phyloP scores from a whole-genome alignment of 2,329 filamentous ascomycete genomes.

The Hymenoscyphus linearis region DNA sequence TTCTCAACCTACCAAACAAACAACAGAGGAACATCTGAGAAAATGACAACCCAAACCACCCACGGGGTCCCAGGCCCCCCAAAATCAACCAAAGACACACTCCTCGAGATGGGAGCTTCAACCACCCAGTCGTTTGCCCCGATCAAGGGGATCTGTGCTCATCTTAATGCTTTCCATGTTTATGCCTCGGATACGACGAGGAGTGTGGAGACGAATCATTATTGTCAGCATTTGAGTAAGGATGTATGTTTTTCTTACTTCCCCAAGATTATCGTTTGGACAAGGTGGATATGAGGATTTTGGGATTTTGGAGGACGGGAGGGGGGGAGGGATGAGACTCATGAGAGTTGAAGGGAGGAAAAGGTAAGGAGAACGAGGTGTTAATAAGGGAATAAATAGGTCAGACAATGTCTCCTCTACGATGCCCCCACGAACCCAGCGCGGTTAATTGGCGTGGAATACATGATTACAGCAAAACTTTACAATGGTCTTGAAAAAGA shows the following conservation, averaged over 20 bases:
- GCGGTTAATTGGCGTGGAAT: conserved; percentile 77
- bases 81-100: conserved; percentile 49
- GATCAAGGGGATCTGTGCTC: conserved; percentile 70
- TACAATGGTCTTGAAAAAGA: conserved; percentile 59
- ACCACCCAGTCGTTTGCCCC: conserved; percentile 63
- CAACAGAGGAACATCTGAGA: not conserved
- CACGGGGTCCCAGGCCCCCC: conserved; percentile 11
- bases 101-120: conserved; percentile 57
- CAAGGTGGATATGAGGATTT: too few species aligned
- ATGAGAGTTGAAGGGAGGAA: too few species aligned
- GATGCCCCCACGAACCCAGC: conserved; percentile 63
- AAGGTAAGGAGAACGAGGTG: not conserved
- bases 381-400: conserved; percentile 41
- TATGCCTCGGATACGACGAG: conserved; percentile 67
- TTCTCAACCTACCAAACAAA: not conserved
- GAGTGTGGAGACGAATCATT: conserved; percentile 75
- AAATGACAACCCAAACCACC: conserved; percentile 16
- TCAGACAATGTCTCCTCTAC: conserved; percentile 83
- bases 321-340: too few species aligned
- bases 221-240: conserved; percentile 69
- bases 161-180: conserved; percentile 78
- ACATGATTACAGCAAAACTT: conserved; percentile 59
- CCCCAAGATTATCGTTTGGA: too few species aligned
- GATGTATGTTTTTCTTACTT: conserved; percentile 65
- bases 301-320: too few species aligned